Percentiles rank a stretch among this genome's conserved stretches.
phyloP scores from a whole-genome alignment of 768 basidiomycete species.

The Trichaptum fuscoviolaceum region DNA sequence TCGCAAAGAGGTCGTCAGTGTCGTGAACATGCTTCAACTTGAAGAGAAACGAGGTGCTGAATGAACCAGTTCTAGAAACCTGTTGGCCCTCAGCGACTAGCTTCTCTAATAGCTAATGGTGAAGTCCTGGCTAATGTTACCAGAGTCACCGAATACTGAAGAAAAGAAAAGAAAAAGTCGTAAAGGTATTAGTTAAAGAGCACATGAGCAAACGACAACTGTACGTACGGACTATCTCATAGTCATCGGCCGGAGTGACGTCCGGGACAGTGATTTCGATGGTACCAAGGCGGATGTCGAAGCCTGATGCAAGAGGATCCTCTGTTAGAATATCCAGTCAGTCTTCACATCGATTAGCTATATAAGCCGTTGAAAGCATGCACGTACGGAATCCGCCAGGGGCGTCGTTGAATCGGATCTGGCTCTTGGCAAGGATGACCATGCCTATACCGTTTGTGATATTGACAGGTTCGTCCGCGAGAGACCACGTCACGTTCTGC shows the following conservation, averaged over 20 bases:
- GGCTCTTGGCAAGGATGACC: slow-evolving; percentile 32
- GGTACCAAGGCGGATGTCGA: slow-evolving; percentile 30
- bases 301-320: slow-evolving; percentile 33
- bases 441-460: slow-evolving; percentile 38
- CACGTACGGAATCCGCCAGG: slow-evolving; percentile 25
- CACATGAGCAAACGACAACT: neutral
- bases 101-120: slow-evolving; percentile 17
- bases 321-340: slow-evolving; percentile 12
- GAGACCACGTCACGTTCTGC: slow-evolving; percentile 41
- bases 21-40: no score
- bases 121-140: slow-evolving; percentile 30
- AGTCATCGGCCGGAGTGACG: slow-evolving; percentile 31
- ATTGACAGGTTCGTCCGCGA: slow-evolving; percentile 28
- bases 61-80: neutral
- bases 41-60: no score
- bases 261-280: slow-evolving; percentile 36
- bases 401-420: slow-evolving; percentile 7
- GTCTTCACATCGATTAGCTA: neutral
- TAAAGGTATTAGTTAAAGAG: neutral
- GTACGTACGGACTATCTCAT: slow-evolving; percentile 40
- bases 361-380: slow-evolving; percentile 14
- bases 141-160: slow-evolving; percentile 34
- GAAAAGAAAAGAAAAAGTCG: neutral
- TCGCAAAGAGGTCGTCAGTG: neutral
- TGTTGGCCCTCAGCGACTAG: neutral